Evolutionary conservation across 495 filamentous ascomycete species (phyloP).

Genomic region (Aspergillus saccharolyticus): DNA sequence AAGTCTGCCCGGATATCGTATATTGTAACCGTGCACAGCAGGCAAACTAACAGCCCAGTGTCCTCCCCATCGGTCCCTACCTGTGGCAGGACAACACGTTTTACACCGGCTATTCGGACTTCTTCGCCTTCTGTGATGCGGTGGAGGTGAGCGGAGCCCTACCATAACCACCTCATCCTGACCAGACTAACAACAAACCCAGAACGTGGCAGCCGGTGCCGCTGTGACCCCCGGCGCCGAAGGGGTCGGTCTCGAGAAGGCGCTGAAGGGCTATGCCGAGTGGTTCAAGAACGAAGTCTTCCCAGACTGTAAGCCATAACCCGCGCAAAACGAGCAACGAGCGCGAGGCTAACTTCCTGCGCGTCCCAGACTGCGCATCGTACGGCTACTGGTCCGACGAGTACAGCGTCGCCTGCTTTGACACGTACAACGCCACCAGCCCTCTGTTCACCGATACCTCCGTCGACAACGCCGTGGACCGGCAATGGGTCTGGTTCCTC

Average conservation of each 20-base stretch:
- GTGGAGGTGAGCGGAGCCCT: conserved; percentile 33
- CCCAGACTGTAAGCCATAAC: conserved; percentile 45
- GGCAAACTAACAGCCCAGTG: conserved; percentile 28
- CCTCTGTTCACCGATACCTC: conserved; percentile 52
- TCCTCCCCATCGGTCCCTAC: conserved; percentile 52
- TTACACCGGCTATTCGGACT: conserved; percentile 42
- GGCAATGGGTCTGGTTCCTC: conserved; percentile 62
- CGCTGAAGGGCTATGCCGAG: conserved; percentile 48
- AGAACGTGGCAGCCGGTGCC: conserved; percentile 30
- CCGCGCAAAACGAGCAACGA: background rate
- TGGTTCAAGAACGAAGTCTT: conserved; percentile 46
- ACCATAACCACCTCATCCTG: too few relatives aligned
- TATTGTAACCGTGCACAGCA: too few relatives aligned
- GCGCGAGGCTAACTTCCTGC: conserved; percentile 4
- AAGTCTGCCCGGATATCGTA: too few relatives aligned
- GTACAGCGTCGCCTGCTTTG: conserved; percentile 49
- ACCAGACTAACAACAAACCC: background rate
- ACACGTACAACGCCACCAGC: conserved; percentile 53
- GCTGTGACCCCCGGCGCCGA: conserved; percentile 28
- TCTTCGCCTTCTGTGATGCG: conserved; percentile 52
- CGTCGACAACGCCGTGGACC: conserved; percentile 45
- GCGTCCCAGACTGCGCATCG: conserved; percentile 31
- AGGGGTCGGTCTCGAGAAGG: conserved; percentile 52
- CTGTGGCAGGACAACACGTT: conserved; percentile 53
- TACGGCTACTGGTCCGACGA: conserved; percentile 46